These are phyloP conservation scores for Gamarada debralockiae DNA, from an alignment of 495 filamentous ascomycete species.

Conservation along the genomic window DNA sequence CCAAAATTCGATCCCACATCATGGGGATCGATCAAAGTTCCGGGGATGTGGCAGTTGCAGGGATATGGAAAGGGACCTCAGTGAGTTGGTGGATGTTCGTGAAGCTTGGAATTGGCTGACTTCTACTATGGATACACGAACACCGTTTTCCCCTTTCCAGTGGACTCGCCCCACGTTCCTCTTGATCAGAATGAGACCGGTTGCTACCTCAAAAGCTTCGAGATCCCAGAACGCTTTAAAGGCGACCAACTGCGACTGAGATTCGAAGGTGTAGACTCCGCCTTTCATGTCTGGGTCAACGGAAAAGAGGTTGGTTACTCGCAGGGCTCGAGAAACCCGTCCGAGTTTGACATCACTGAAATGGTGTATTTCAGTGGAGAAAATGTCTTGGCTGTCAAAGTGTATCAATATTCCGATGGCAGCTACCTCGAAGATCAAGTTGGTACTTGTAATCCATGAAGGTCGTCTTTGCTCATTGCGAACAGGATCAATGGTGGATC, in stretches of 20 bases:
- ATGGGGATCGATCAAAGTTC: conserved; percentile 59
- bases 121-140: conserved; percentile 55
- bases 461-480: background rate
- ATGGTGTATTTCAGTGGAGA: conserved; percentile 35
- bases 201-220: conserved; percentile 54
- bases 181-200: conserved; percentile 63
- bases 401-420: conserved; percentile 64
- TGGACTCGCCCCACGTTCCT: conserved; percentile 54
- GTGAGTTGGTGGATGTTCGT: conserved; percentile 7
- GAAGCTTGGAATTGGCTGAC: too few species aligned
- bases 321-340: conserved; percentile 63
- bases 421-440: conserved; percentile 65
- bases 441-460: background rate
- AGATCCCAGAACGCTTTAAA: conserved; percentile 27
- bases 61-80: conserved; percentile 47
- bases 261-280: conserved; percentile 69
- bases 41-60: conserved; percentile 69
- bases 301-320: conserved; percentile 61
- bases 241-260: conserved; percentile 42
- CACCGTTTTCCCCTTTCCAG: conserved; percentile 58
- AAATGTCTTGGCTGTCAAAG: conserved; percentile 58
- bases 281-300: conserved; percentile 66
- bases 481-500: conserved; percentile 50
- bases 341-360: conserved; percentile 61
- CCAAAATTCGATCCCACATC: conserved; percentile 10